Evolutionary conservation across 2,329 filamentous ascomycete genomes (phyloP).

Genomic region (Trichoderma oligosporum): DNA sequence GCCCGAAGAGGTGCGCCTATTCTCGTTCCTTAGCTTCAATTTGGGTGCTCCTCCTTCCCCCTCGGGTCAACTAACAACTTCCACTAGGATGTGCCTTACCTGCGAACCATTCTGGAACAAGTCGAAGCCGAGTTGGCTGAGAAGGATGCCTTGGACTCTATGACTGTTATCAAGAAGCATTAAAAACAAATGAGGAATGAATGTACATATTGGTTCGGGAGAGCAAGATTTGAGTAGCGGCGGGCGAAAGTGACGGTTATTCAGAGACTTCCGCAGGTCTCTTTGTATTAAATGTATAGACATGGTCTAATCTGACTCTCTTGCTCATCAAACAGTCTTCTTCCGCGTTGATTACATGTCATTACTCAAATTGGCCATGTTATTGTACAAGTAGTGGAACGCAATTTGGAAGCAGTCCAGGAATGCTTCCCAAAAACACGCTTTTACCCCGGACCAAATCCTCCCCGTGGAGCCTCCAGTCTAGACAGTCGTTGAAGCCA

Average conservation of each 20-base stretch:
- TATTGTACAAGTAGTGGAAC: slow-evolving; percentile 18
- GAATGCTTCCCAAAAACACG: slow-evolving; percentile 1
- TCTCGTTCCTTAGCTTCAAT: no score
- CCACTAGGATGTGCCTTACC: slow-evolving; percentile 51
- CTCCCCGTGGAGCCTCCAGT: neutral
- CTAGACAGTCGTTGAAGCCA: neutral
- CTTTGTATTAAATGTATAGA: slow-evolving; percentile 37
- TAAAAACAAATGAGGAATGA: slow-evolving; percentile 27
- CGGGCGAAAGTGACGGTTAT: slow-evolving; percentile 1
- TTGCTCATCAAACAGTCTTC: slow-evolving; percentile 21
- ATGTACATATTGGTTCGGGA: slow-evolving; percentile 3
- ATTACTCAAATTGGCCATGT: slow-evolving; percentile 19
- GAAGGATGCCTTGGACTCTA: slow-evolving; percentile 50
- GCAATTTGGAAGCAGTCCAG: slow-evolving; percentile 12
- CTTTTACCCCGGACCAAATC: slow-evolving; percentile 9
- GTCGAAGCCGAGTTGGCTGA: slow-evolving; percentile 50
- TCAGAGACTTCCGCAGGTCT: slow-evolving; percentile 19
- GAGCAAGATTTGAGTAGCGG: slow-evolving; percentile 8
- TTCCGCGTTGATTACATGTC: neutral
- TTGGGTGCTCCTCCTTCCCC: no score
- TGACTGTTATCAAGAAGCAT: slow-evolving; percentile 50
- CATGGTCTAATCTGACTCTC: slow-evolving; percentile 30
- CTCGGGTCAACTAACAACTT: neutral
- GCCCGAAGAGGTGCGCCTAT: slow-evolving; percentile 46
- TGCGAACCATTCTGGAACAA: slow-evolving; percentile 50